Conservation (phyloP, 306 rosid species). For the Astragalus membranaceus region DNA sequence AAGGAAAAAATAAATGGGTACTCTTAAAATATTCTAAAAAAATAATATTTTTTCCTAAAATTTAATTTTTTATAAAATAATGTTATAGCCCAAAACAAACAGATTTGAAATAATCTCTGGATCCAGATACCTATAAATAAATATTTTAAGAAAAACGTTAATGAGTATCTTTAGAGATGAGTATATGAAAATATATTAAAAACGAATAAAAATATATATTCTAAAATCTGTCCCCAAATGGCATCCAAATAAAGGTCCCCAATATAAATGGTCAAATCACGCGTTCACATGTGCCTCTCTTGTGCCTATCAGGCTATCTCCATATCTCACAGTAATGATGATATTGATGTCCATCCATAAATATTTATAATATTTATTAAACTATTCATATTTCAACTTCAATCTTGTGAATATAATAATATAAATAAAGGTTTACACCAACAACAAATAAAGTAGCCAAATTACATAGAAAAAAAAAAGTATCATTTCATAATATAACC, state of each 20-base stretch:
- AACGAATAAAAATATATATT: neutral
- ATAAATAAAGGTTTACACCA: neutral
- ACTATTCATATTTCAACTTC: neutral
- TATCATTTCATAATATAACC: neutral
- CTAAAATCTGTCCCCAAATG: neutral
- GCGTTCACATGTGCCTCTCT: constrained; percentile 17
- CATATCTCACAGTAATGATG: neutral
- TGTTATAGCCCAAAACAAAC: no score
- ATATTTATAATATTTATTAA: neutral
- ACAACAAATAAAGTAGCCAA: neutral
- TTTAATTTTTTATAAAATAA: no score
- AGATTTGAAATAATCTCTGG: no score
- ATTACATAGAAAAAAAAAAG: neutral
- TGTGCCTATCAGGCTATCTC: neutral
- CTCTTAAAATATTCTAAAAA: no score
- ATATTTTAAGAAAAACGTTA: no score
- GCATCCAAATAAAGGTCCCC: neutral
- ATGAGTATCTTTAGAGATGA: no score
- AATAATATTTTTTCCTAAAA: no score
- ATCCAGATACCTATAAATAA: no score
- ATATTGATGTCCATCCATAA: constrained; percentile 11
- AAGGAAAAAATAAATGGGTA: no score
- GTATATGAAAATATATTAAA: no score
- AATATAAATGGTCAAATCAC: neutral
- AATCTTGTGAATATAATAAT: neutral